Conservation (phyloP, 2,329 filamentous ascomycete species). For the Nothomitra cinnamomea region DNA sequence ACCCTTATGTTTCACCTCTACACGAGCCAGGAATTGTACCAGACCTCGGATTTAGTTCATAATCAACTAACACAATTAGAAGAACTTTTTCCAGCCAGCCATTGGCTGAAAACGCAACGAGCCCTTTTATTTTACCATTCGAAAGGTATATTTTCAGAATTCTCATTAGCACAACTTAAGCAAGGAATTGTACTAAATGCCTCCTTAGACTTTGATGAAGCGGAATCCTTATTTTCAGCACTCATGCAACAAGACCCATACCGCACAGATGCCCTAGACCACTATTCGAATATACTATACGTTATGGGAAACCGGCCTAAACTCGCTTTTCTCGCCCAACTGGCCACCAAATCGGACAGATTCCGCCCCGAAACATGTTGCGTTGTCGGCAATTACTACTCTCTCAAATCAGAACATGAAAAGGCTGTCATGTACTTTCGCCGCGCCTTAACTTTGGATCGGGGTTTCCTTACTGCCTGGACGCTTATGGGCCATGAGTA, state of each 20-base stretch:
- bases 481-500: conserved; percentile 98
- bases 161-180: neutral
- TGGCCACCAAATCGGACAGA: conserved; percentile 82
- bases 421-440: conserved; percentile 98
- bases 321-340: conserved; percentile 77
- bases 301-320: conserved; percentile 80
- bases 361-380: conserved; percentile 95
- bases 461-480: conserved; percentile 86
- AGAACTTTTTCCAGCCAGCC: conserved; percentile 68
- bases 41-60: conserved; percentile 60
- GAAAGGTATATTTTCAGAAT: conserved; percentile 31
- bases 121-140: conserved; percentile 81
- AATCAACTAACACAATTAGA: conserved; percentile 62
- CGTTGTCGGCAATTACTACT: conserved; percentile 95
- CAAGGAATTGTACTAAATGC: conserved; percentile 9
- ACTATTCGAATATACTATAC: conserved; percentile 95
- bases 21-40: conserved; percentile 80
- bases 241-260: conserved; percentile 51
- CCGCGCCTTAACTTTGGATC: conserved; percentile 75
- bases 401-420: conserved; percentile 82
- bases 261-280: conserved; percentile 76
- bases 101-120: conserved; percentile 79
- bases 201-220: conserved; percentile 39
- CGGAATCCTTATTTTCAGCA: conserved; percentile 46
- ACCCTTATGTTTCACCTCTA: conserved; percentile 88